phyloP scores from a whole-genome alignment of 106 monocot species.

The Gastrodia elata region DNA sequence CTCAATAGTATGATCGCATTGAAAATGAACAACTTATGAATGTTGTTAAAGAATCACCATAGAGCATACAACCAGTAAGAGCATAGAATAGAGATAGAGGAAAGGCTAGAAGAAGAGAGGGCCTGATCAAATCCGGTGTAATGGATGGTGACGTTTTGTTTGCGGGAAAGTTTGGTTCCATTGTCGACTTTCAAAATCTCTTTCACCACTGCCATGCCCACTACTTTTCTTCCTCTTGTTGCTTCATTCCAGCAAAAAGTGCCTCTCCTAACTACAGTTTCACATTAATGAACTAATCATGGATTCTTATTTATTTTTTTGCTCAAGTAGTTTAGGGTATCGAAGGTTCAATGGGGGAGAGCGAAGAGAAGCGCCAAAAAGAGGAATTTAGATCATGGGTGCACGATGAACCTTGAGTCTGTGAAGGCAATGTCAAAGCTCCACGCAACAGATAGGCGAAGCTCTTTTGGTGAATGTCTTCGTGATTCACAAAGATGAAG shows the following conservation, averaged over 20 bases:
- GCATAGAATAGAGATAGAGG: neutral
- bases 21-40: neutral
- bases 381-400: no score
- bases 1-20: neutral
- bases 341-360: no score
- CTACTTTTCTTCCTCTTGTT: neutral
- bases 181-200: conserved; percentile 30
- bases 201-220: conserved; percentile 45
- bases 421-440: no score
- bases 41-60: neutral
- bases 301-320: no score
- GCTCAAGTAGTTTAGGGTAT: no score
- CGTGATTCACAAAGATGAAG: no score
- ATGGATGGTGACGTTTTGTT: conserved; percentile 54
- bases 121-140: conserved; percentile 46
- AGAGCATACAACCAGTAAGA: neutral
- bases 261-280: no score
- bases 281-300: no score
- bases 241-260: neutral
- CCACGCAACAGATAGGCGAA: no score
- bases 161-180: conserved; percentile 30
- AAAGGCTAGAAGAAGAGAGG: neutral
- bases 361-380: no score
- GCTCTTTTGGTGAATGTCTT: no score
- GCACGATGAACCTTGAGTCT: no score